These are phyloP conservation scores for Leccinum subgranulosum DNA, from an alignment of 768 basidiomycete species.

Conservation along the genomic window DNA sequence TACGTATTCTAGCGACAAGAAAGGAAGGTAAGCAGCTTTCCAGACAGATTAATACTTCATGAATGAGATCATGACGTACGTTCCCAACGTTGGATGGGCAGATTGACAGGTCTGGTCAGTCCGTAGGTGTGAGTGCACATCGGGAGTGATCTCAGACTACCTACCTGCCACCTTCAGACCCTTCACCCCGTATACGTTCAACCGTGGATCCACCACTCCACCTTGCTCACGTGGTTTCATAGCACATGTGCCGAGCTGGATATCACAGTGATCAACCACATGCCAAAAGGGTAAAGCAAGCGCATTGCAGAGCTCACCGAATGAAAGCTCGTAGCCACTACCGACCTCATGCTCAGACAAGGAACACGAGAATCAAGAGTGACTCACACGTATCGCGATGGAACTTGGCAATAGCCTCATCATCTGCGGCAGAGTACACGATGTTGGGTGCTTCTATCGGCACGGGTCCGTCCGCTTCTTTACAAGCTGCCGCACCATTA, in stretches of 20 bases:
- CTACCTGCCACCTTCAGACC: slow-evolving; percentile 15
- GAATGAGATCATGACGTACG: slow-evolving; percentile 1
- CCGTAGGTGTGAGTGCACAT: not conserved
- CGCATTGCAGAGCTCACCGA: not conserved
- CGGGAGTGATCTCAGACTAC: not conserved
- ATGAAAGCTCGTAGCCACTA: not conserved
- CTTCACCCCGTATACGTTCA: slow-evolving; percentile 14
- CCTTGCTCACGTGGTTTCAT: slow-evolving; percentile 45
- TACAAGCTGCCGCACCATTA: slow-evolving; percentile 27
- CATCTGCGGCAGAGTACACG: not conserved
- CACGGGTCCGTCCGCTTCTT: slow-evolving; percentile 17
- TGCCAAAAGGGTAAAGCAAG: no score
- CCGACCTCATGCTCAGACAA: not conserved
- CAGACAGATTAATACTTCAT: no score
- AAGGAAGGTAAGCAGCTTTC: not conserved
- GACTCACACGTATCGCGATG: not conserved
- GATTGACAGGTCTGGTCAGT: slow-evolving; percentile 36
- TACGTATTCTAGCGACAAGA: slow-evolving; percentile 35
- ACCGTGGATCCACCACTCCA: slow-evolving; percentile 10
- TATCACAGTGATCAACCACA: no score
- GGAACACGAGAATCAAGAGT: no score
- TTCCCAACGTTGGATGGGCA: slow-evolving; percentile 26
- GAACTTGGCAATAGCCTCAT: not conserved
- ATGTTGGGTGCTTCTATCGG: not conserved
- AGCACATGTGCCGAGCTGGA: slow-evolving; percentile 30